phyloP scores from a whole-genome alignment of 495 filamentous ascomycete species.

The Neurospora terricola region DNA sequence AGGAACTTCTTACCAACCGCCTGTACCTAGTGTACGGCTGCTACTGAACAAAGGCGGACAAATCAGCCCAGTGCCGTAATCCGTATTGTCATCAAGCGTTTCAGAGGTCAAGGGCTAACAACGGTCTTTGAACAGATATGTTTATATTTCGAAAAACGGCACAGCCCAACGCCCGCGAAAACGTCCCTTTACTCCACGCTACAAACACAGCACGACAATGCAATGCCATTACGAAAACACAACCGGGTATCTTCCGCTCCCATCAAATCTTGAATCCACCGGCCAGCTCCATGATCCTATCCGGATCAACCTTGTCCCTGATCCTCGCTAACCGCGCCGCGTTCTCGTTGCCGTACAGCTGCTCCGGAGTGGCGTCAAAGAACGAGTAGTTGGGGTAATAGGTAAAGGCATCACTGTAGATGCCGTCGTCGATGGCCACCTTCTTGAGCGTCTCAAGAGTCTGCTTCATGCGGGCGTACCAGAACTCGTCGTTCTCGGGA shows the following conservation, averaged over 20 bases:
- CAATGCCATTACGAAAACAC: neutral
- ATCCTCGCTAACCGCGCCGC: conserved; percentile 10
- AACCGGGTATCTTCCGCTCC: neutral
- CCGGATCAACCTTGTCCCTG: conserved; percentile 9
- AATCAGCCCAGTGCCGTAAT: neutral
- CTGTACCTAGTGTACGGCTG: neutral
- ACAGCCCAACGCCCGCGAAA: neutral
- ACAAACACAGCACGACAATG: neutral
- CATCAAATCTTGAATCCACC: conserved; percentile 16
- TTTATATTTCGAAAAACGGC: neutral
- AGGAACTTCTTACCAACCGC: neutral
- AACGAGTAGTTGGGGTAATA: conserved; percentile 19
- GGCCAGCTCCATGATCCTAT: conserved; percentile 15
- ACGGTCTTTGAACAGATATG: neutral
- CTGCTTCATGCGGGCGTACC: conserved; percentile 9
- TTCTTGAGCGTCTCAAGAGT: conserved; percentile 6
- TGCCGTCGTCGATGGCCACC: conserved; percentile 12
- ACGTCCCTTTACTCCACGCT: neutral
- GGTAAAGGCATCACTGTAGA: conserved; percentile 9
- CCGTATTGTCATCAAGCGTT: neutral
- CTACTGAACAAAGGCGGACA: neutral
- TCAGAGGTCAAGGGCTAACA: neutral
- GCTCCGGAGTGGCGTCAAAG: neutral
- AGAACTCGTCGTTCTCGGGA: conserved; percentile 12
- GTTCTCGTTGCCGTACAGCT: conserved; percentile 14